Percentiles rank a stretch among this genome's conserved stretches.
These are phyloP conservation scores for Pseudopyricularia cyperi DNA, from an alignment of 2,329 filamentous ascomycete species.

Conservation along the genomic window DNA sequence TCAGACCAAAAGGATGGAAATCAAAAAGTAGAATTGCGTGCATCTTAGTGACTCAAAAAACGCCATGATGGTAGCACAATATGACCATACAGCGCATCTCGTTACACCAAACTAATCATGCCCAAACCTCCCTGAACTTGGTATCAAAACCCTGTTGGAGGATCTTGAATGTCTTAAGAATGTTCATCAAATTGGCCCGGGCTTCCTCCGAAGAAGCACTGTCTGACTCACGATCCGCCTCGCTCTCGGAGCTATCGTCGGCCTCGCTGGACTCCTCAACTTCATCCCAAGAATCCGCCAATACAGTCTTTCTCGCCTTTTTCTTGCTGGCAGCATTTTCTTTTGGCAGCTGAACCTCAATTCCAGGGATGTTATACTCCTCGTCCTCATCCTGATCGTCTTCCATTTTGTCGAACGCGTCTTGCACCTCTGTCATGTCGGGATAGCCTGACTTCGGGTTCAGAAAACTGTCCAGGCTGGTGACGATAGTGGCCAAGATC, in stretches of 20 bases:
- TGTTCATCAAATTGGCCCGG: constrained; percentile 34
- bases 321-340: constrained; percentile 10
- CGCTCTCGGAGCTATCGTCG: constrained; percentile 33
- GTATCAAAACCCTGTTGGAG: constrained; percentile 47
- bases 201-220: constrained; percentile 15
- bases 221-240: not conserved
- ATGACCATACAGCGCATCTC: too few relatives aligned
- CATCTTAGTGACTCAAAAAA: too few relatives aligned
- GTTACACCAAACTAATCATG: too few relatives aligned
- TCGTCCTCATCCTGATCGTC: constrained; percentile 26
- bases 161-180: constrained; percentile 44
- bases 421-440: constrained; percentile 33
- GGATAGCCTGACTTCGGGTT: constrained; percentile 30
- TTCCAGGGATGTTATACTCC: constrained; percentile 30
- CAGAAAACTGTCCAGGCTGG: constrained; percentile 45
- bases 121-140: constrained; percentile 51
- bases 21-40: too few relatives aligned
- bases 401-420: constrained; percentile 16
- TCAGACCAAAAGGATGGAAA: too few relatives aligned
- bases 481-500: constrained; percentile 58
- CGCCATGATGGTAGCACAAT: too few relatives aligned
- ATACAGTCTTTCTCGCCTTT: constrained; percentile 15
- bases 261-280: constrained; percentile 27
- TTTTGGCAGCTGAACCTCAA: not conserved
- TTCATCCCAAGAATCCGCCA: constrained; percentile 33